Evolutionary conservation across 805 yeast species (phyloP).

Genomic region (Lachancea lanzarotensis): DNA sequence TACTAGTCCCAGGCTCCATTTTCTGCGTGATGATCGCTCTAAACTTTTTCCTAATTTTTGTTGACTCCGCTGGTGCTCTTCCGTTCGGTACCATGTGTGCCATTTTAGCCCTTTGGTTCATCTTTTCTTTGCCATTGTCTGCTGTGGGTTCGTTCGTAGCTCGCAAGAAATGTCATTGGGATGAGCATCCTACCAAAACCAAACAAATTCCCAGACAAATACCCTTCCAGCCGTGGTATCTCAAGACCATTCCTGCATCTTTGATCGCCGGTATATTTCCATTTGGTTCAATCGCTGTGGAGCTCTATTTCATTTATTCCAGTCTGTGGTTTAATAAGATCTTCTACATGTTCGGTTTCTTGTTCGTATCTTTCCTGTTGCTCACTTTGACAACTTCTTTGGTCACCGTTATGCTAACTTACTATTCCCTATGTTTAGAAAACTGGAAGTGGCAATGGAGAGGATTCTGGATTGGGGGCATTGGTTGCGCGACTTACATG

Average conservation of each 20-base stretch:
- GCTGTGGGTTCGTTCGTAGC: slow-evolving; percentile 77
- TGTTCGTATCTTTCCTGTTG: slow-evolving; percentile 79
- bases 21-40: slow-evolving; percentile 58
- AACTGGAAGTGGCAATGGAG: slow-evolving; percentile 99
- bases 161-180: slow-evolving; percentile 48
- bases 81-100: slow-evolving; percentile 87
- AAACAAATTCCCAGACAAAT: slow-evolving; percentile 96
- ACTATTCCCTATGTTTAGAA: slow-evolving; percentile 81
- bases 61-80: slow-evolving; percentile 85
- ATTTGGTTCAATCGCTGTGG: slow-evolving; percentile 90
- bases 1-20: slow-evolving; percentile 74
- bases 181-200: slow-evolving; percentile 73
- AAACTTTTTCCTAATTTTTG: slow-evolving; percentile 76
- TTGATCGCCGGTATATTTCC: slow-evolving; percentile 86
- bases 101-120: slow-evolving; percentile 76
- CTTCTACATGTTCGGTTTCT: slow-evolving; percentile 96
- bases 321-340: slow-evolving; percentile 91
- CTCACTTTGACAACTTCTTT: slow-evolving; percentile 76
- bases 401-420: slow-evolving; percentile 72
- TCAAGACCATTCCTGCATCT: slow-evolving; percentile 59
- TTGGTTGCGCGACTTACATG: slow-evolving; percentile 80
- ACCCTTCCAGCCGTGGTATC: slow-evolving; percentile 83
- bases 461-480: slow-evolving; percentile 82
- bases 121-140: slow-evolving; percentile 78
- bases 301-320: slow-evolving; percentile 84